Base-by-base conservation (phyloP, 1,284 basidiomycete species). In the Pterulicium gracile region DNA sequence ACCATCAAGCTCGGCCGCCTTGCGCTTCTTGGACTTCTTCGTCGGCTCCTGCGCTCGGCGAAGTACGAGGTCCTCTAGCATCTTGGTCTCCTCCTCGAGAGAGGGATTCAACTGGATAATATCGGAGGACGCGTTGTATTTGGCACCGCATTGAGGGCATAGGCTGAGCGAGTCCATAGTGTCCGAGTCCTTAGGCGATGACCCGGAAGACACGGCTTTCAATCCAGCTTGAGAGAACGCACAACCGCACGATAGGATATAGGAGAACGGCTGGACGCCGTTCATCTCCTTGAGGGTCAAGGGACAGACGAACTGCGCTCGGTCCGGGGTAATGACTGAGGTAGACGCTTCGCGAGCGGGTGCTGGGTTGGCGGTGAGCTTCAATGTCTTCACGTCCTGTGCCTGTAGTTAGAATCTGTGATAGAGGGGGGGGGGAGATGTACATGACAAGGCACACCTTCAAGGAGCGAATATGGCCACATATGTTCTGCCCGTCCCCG, bases 241-340 rank as follows among this genome's bases (percentile, higher is more conserved):
- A 58, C 89, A 93, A n/a, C 91, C 91, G 56, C 92, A 96, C 0
- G 81, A 66, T n/a, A 72, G 68, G 52, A 95, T 65, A 59, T 91
- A 94, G 47, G 91, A 79, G 61, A 96, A 96, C 0, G 89, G 88
- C 45, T 87, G 76, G 0, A 66, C 61, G n/a, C 92, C 92, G 51
- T 88, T 90, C 90, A 96, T 95, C 65, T 95, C 93, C 60, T 90
- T 89, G 53, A 91, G 67, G 2, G 83, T 89, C 43, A 96, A 72
- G 1, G 93, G 89, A 66, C 93, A 97, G 47, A 91, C 79, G 55
- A 91, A 96, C 35, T 75, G 75, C 0, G 84, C 73, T 2, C 68
- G 67, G 32, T 78, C 75, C 1, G 64, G 57, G 20, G 66, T 60
- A 34, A 73, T 71, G 14, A 56, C 52, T 27, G 70, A 55, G 14